These are phyloP conservation scores for Acacia confusa DNA, from an alignment of 306 rosid genomes.

Conservation along the genomic window DNA sequence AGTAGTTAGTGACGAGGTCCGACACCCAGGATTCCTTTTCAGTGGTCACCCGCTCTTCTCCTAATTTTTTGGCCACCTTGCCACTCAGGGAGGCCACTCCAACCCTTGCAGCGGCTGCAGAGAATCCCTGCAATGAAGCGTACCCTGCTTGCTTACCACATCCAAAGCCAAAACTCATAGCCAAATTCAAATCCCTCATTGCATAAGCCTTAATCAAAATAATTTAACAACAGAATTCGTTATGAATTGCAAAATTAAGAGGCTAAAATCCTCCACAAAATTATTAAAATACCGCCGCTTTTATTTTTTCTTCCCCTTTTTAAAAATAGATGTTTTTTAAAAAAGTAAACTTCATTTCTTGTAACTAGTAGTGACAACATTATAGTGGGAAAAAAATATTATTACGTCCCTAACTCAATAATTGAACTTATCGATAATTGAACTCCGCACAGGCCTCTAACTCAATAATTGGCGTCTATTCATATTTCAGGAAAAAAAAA, in stretches of 20 bases:
- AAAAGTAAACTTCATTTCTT: no score
- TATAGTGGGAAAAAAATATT: not conserved
- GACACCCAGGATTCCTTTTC: slow-evolving; percentile 85
- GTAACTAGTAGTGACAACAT: not conserved
- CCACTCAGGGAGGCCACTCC: slow-evolving; percentile 30
- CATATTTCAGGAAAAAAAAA: not conserved
- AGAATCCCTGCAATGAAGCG: slow-evolving; percentile 40
- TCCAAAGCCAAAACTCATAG: not conserved
- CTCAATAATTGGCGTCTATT: not conserved
- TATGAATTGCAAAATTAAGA: not conserved
- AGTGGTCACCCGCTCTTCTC: slow-evolving; percentile 34
- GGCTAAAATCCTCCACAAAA: no score
- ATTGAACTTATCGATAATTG: not conserved
- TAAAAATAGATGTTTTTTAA: no score
- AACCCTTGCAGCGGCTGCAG: slow-evolving; percentile 39
- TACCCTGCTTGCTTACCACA: slow-evolving; percentile 63
- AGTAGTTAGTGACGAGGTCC: slow-evolving; percentile 79
- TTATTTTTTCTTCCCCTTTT: no score
- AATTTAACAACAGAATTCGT: not conserved
- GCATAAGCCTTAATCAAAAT: not conserved
- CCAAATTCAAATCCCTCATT: not conserved
- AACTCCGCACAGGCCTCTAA: not conserved
- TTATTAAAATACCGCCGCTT: no score
- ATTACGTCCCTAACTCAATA: not conserved
- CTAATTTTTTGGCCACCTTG: slow-evolving; percentile 43